A percentile compares a stretch with the other conserved stretches of the same genome.
phyloP scores from a whole-genome alignment of 192 early-diverging fungal genomes.

The Coemansia sp. region DNA sequence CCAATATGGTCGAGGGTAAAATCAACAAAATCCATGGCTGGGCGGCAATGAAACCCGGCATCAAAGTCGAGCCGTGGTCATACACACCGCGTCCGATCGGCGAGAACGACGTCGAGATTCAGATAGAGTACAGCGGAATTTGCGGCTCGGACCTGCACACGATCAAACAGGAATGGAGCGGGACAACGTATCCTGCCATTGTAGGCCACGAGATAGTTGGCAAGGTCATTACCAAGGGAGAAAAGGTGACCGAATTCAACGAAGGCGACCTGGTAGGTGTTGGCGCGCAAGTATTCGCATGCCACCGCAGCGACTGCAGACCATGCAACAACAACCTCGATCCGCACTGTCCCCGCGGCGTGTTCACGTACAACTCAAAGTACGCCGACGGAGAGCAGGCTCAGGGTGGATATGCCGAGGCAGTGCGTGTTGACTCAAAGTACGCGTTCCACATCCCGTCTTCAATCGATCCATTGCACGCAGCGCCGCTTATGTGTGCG shows the following conservation, averaged over 20 bases:
- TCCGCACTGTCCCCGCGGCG: slow-evolving; percentile 46
- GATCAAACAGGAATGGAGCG: slow-evolving; percentile 61
- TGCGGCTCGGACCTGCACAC: slow-evolving; percentile 80
- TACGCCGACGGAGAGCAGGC: slow-evolving; percentile 57
- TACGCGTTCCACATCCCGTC: slow-evolving; percentile 70
- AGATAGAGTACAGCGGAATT: slow-evolving; percentile 74
- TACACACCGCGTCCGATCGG: slow-evolving; percentile 63
- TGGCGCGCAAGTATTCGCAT: slow-evolving; percentile 65
- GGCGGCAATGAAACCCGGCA: slow-evolving; percentile 41
- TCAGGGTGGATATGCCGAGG: slow-evolving; percentile 63
- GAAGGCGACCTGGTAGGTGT: slow-evolving; percentile 67
- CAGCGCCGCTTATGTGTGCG: slow-evolving; percentile 78
- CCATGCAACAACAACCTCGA: slow-evolving; percentile 54
- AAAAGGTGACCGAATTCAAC: slow-evolving; percentile 50
- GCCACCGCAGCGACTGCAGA: slow-evolving; percentile 55
- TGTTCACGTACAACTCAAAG: slow-evolving; percentile 57
- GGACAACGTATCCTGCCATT: slow-evolving; percentile 49
- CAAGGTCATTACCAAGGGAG: slow-evolving; percentile 59
- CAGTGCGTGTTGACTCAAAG: slow-evolving; percentile 58
- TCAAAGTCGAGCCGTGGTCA: slow-evolving; percentile 48
- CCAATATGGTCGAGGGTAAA: slow-evolving; percentile 13
- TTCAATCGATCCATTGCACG: slow-evolving; percentile 55
- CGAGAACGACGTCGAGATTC: slow-evolving; percentile 67
- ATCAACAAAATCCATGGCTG: slow-evolving; percentile 49
- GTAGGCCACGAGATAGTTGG: slow-evolving; percentile 75